Percentiles rank a stretch among this genome's conserved stretches.
Evolutionary conservation across 1,139 yeast genomes (phyloP).

Genomic region (Saccharomyces pastorianus): DNA sequence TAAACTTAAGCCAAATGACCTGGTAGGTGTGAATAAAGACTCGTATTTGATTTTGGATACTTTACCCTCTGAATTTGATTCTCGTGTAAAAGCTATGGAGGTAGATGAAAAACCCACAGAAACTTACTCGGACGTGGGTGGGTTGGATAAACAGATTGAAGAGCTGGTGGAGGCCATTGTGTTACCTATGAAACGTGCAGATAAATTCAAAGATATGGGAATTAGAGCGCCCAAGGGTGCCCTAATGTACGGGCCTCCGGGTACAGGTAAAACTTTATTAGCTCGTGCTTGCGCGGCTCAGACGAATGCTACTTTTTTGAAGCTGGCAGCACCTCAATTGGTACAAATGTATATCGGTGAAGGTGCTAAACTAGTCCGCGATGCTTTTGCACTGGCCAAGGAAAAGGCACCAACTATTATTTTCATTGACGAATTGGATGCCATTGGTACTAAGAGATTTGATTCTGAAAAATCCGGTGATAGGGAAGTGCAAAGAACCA

Average conservation of each 20-base stretch:
- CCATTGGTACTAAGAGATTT: slow-evolving; percentile 96
- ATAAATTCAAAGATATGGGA: slow-evolving; percentile 79
- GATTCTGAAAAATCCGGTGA: slow-evolving; percentile 97
- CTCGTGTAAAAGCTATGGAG: slow-evolving; percentile 98
- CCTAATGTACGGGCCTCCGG: slow-evolving; percentile 98
- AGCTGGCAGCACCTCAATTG: slow-evolving; percentile 95
- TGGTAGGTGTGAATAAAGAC: slow-evolving; percentile 96
- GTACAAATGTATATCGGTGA: slow-evolving; percentile 99
- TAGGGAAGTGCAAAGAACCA: slow-evolving; percentile 97
- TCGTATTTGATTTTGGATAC: slow-evolving; percentile 90
- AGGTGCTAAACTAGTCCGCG: slow-evolving; percentile 96
- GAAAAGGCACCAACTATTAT: slow-evolving; percentile 98
- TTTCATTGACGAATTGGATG: slow-evolving; percentile 95
- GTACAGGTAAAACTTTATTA: slow-evolving; percentile 93
- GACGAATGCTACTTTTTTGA: slow-evolving; percentile 94
- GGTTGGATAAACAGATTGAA: slow-evolving; percentile 94
- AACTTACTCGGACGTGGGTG: slow-evolving; percentile 95
- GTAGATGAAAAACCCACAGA: slow-evolving; percentile 98
- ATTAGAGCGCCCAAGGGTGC: slow-evolving; percentile 98
- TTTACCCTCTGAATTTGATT: slow-evolving; percentile 93
- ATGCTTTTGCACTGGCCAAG: slow-evolving; percentile 96
- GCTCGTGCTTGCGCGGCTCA: slow-evolving; percentile 99
- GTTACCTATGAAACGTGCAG: slow-evolving; percentile 96
- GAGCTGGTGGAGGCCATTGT: slow-evolving; percentile 97
- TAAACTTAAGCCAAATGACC: slow-evolving; percentile 84